Evolutionary conservation across 441 rosid species (phyloP), one percentile per base, ranked within the genome.

Genomic region (Eutrema salsugineum): DNA sequence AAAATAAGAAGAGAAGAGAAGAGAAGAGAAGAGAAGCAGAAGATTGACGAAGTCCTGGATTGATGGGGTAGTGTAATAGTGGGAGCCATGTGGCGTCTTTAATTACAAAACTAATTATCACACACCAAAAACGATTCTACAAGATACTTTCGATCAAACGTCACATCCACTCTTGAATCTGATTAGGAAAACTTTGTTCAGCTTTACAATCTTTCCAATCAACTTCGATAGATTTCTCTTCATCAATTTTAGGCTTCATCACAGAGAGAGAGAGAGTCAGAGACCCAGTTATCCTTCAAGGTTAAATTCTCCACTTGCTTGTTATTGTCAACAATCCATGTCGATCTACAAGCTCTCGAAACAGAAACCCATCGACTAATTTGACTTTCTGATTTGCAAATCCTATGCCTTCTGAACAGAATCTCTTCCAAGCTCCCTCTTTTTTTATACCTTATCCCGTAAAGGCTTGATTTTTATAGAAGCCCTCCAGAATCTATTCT

Each of bases 51-150:
- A 59, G 60, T 70, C 60, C 3, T 40, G 19, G 36, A 60, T 58
- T 22, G 73, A 32, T 46, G 66, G 50, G 27, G 39, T 27, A 33
- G 32, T 59, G 58, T 19, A 59, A 27, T 38, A 16, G 53, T 39
- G 53, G 53, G 47, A 36, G 71, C 71, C 77, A 72, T 72, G 71
- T 70, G 75, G 61, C 42, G 35, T 72, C 38, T 58, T 73, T 22
- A 30, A 63, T 63, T 33, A 40, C 56, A 71, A 43, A 61, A 14
- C 36, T 19, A 27, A 39, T 39, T n/a, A n/a, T n/a, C n/a, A 33
- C 51, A 70, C 48, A 56, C 71, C 65, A 19, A 47, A 35, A 19
- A 6, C 59, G 53, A 48, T 28, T 39, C 17, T 8, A 4, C n/a
- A 55, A 46, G 43, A 64, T 56, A 5, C 10, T 47, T 36, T 55